Percentiles rank a stretch among this genome's conserved stretches.
phyloP scores from a whole-genome alignment of 2,329 filamentous ascomycete genomes.

The Sphaceloma murrayae region DNA sequence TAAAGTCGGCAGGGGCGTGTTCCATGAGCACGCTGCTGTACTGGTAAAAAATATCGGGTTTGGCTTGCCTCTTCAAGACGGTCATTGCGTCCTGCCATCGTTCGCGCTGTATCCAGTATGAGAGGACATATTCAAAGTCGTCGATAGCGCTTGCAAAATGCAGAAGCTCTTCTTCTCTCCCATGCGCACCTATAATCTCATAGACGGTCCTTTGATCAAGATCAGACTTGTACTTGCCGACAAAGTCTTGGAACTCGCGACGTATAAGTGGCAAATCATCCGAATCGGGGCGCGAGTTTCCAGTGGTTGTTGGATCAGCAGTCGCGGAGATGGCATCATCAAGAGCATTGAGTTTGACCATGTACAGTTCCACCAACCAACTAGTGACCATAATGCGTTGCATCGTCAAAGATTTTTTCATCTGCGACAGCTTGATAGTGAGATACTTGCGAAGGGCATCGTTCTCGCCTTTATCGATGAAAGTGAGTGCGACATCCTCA shows the following conservation, averaged over 20 bases:
- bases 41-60: constrained; percentile 87
- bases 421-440: constrained; percentile 66
- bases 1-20: constrained; percentile 70
- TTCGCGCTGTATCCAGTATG: constrained; percentile 95
- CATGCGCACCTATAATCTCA: constrained; percentile 91
- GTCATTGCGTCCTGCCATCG: constrained; percentile 78
- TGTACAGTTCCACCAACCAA: constrained; percentile 93
- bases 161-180: constrained; percentile 82
- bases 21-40: constrained; percentile 97
- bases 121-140: constrained; percentile 89
- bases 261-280: constrained; percentile 62
- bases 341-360: constrained; percentile 89
- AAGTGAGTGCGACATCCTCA: constrained; percentile 82
- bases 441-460: constrained; percentile 88
- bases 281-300: constrained; percentile 55
- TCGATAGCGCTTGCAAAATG: constrained; percentile 82
- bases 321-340: constrained; percentile 90
- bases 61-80: constrained; percentile 86
- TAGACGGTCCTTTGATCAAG: constrained; percentile 88
- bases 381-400: constrained; percentile 90
- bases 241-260: constrained; percentile 80
- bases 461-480: constrained; percentile 82
- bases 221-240: constrained; percentile 73
- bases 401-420: constrained; percentile 80
- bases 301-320: constrained; percentile 60